Conservation (phyloP, 2,329 filamentous ascomycete genomes). For the Nannizziopsis arthrosporioides region DNA sequence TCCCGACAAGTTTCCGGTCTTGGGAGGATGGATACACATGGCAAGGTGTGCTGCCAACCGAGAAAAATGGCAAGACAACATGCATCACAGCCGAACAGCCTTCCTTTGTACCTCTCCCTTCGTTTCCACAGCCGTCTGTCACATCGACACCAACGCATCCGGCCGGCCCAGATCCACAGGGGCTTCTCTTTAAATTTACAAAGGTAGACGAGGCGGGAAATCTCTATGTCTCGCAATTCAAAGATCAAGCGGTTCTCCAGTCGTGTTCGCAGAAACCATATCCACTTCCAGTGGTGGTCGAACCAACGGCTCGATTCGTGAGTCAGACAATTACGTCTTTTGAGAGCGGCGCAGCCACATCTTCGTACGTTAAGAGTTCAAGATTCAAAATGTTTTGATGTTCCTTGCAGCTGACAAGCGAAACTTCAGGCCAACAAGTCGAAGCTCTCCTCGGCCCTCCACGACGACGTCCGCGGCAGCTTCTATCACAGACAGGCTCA, state of each 20-base stretch:
- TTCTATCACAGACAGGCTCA: too few species aligned
- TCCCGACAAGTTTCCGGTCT: conserved; percentile 3
- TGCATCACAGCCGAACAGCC: background rate
- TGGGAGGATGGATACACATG: conserved; percentile 2
- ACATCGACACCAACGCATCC: background rate
- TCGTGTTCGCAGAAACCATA: background rate
- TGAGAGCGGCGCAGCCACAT: background rate
- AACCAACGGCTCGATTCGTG: background rate
- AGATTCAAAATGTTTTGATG: background rate
- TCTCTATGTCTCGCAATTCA: background rate
- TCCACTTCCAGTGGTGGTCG: background rate
- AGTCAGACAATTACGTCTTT: conserved; percentile 2
- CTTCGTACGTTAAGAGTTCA: background rate
- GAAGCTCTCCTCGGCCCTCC: too few species aligned
- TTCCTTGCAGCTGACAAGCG: too few species aligned
- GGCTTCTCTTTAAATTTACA: conserved; percentile 1
- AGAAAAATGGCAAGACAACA: background rate
- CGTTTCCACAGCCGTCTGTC: background rate
- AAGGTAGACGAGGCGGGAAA: background rate
- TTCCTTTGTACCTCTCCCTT: background rate
- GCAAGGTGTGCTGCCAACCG: background rate
- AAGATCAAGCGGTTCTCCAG: background rate
- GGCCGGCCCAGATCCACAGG: conserved; percentile 2
- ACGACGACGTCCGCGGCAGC: too few species aligned
- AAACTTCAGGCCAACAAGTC: too few species aligned